Evolutionary conservation across 805 yeast genomes (phyloP), one percentile per base, ranked within the genome.

Genomic region (Torulaspora delbrueckii): DNA sequence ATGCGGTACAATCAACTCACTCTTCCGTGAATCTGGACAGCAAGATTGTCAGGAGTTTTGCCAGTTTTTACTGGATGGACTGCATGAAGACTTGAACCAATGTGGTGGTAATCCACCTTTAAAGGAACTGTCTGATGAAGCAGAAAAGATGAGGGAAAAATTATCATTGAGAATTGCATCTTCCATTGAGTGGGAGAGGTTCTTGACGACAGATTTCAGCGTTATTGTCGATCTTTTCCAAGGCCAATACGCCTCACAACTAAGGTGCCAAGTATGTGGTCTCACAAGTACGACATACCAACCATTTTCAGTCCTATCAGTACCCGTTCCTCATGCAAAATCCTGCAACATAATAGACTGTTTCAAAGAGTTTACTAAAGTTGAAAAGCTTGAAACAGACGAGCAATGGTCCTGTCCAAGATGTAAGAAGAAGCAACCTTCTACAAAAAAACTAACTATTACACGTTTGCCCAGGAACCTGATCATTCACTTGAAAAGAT

Each of bases 21-120:
- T 84, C 73, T 91, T 89, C 68, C 77, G 82, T 0, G 95, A 87
- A 2, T 83, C 81, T 54, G 80, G 78, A 47, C 97, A 91, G 62
- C 97, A 91, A 59, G 98, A 91, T 61, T 86, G 96, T 1, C 96
- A 90, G 62, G 98, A 91, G 61, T 84, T 91, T 59, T 74, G 89
- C 41, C 90, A 95, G 25, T 91, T 86, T 73, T 65, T 91, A 26
- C 70, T 91, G 23, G 96, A 91, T 65, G 89, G 93, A 2, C 69
- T 91, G 30, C 97, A 91, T 60, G 97, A 91, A 64, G 98, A 91
- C 65, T 71, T 91, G 52, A 90, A 90, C 59, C 73, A 75, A 39
- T 72, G 74, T 53, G 86, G 86, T 2, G 70, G 66, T 25, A 75
- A 73, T 39, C 73, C 75, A 2, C 71, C 79, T 36, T 56, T 70